Base-by-base conservation (phyloP, 768 basidiomycete species). In the Astraeus odoratus region DNA sequence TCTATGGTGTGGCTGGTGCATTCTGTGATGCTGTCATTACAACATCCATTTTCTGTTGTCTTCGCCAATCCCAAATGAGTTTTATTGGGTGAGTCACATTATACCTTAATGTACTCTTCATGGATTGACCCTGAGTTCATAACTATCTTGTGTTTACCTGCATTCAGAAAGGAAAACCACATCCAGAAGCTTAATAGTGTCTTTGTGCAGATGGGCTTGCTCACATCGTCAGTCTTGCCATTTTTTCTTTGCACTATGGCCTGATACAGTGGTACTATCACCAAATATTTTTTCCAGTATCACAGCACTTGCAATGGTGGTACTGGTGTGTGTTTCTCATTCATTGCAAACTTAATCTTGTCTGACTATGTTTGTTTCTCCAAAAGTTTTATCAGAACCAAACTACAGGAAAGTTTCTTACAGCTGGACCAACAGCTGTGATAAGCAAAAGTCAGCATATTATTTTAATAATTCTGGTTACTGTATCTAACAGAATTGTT, bases 11-110 rank as follows among this genome's bases (percentile, higher is more conserved):
- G 16, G 36, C 52, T 8, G 51, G 54, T n/a, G 50, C 59, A 16
- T 1, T 49, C 16, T 61, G 59, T 22, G 57, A 58, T 43, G 39
- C 35, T 12, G 4, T 46, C 39, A 59, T 61, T 43, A 59, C 54
- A 2, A 2, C 4, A 10, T 50, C 51, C 9, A 31, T 59, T n/a
- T 25, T 42, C 0, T 55, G 47, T 39, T 56, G 48, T 29, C 39
- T 59, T 29, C 51, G 46, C 19, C 39, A 51, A 9, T 37, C n/a
- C 13, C 47, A 46, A 19, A 51, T 43, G 18, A 52, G 37, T 13
- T 8, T 40, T 27, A 29, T 16, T 26, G 47, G 55, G 57, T 59
- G 45, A 10, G 5, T 25, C 9, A 9, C 13, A n/a, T 25, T 5
- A 25, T 29, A 22, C 5, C 44, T 42, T 5, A 5, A 19, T n/a